Percentiles rank a stretch among this genome's conserved stretches.
Evolutionary conservation across 208 protist genomes (phyloP).

Genomic region (Leishmania tarentolae): DNA sequence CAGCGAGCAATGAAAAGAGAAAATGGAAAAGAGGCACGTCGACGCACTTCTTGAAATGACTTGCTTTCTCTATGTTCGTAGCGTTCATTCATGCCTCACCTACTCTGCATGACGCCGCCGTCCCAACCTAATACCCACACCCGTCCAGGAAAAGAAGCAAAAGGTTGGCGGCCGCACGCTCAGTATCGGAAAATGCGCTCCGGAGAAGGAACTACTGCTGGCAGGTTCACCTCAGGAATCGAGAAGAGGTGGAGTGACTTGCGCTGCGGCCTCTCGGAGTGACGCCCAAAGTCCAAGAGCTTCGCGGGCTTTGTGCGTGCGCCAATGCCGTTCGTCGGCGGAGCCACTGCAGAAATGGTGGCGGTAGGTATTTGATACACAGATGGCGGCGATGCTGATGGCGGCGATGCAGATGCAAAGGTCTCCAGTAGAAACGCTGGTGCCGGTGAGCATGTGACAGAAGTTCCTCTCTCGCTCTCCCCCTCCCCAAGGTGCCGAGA

Average conservation of each 20-base stretch:
- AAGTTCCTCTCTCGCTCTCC: background rate
- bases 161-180: background rate
- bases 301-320: conserved; percentile 24
- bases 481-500: background rate
- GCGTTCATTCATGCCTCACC: background rate
- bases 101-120: background rate
- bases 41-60: background rate
- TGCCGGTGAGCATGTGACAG: background rate
- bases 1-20: background rate
- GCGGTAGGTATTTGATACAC: background rate
- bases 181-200: conserved; percentile 20
- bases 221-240: conserved; percentile 9
- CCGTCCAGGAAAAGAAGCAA: background rate
- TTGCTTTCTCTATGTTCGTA: background rate
- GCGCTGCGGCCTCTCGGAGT: conserved; percentile 19
- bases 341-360: background rate
- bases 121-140: background rate
- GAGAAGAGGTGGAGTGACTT: background rate
- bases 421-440: conserved; percentile 1
- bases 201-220: conserved; percentile 18
- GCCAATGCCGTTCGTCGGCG: conserved; percentile 14
- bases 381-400: background rate
- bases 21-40: background rate
- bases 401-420: background rate
- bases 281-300: conserved; percentile 26